Base-by-base conservation (phyloP, 768 basidiomycete species). In the Boletus subcaerulescens region DNA sequence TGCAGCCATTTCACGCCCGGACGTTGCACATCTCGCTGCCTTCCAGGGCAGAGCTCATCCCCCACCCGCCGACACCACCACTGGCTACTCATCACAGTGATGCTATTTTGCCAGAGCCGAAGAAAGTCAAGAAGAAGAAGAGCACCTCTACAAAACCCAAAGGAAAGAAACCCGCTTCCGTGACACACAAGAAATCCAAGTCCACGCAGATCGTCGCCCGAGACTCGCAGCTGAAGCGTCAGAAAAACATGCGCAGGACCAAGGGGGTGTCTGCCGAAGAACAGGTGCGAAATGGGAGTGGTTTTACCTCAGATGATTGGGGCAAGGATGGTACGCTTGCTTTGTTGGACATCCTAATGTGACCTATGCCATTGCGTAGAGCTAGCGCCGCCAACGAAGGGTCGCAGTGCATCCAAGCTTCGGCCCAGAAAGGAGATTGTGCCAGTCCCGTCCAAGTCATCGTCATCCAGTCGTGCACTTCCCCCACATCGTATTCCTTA, bases 401-500 rank as follows among this genome's bases (percentile, higher is more conserved):
- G 33, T 48, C 58, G 47, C 10, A 5, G 38, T 22, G 10, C 41
- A 3, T 9, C 42, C 42, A 55, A 59, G 35, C 44, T 35, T 35
- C 52, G 44, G 8, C 44, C 45, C 3, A 52, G 13, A 35, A 66
- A 55, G 22, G 53, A 50, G 43, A 20, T 45, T 0, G 59, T 59
- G 0, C 35, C 41, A 0, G 53, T 45, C 4, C 7, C 10, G 0
- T 48, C 53, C 1, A n/a, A 50, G 1, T 9, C 43, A 9, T 57
- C 62, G n/a, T 36, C 61, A 1, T 57, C 48, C 29, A 26, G 32
- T 3, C 62, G 45, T 29, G 53, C 58, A 9, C 59, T 58, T 11
- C 70, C 69, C 35, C 57, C 56, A 4, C 66, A 69, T 39, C 54
- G 40, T 3, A 44, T 63, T 32, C 56, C 65, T 17, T 70, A 71